Evolutionary conservation across 257 asterid species (phyloP).

Genomic region (Knoxia roxburghii): DNA sequence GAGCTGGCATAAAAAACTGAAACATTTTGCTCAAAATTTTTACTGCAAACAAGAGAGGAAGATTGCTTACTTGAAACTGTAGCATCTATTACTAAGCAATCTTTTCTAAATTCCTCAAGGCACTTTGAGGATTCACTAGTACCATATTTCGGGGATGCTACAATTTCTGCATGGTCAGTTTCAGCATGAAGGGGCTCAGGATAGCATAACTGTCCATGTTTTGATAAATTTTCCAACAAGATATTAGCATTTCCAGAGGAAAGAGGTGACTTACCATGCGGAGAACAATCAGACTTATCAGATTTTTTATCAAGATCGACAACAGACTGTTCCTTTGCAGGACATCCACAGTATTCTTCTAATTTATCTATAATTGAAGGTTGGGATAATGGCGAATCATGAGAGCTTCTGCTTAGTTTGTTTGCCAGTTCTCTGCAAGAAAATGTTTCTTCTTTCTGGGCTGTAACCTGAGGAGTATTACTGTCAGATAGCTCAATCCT

Average conservation of each 20-base stretch:
- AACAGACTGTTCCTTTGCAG: conserved; percentile 18
- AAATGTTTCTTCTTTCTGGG: conserved; percentile 22
- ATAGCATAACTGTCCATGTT: conserved; percentile 15
- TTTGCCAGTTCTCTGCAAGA: conserved; percentile 20
- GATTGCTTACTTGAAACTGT: conserved; percentile 21
- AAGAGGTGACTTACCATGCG: conserved; percentile 26
- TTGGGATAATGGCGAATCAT: conserved; percentile 22
- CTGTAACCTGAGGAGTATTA: conserved; percentile 26
- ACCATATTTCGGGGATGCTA: conserved; percentile 13
- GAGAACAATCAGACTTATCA: conserved; percentile 18
- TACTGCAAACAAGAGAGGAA: neutral
- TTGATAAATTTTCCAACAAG: conserved; percentile 20
- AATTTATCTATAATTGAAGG: conserved; percentile 26
- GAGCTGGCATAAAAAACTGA: conserved; percentile 12
- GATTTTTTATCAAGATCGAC: conserved; percentile 29
- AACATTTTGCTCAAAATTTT: conserved; percentile 6
- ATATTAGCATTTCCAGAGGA: conserved; percentile 25
- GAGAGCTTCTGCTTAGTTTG: conserved; percentile 24
- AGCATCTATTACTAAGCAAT: conserved; percentile 10
- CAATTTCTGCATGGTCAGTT: conserved; percentile 10
- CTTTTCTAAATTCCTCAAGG: conserved; percentile 16
- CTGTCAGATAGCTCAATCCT: conserved; percentile 40
- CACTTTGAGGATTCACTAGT: conserved; percentile 8
- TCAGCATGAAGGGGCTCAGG: conserved; percentile 12
- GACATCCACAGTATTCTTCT: conserved; percentile 25